phyloP scores from a whole-genome alignment of 2,329 filamentous ascomycete genomes.

The Penicillium vulpinum region DNA sequence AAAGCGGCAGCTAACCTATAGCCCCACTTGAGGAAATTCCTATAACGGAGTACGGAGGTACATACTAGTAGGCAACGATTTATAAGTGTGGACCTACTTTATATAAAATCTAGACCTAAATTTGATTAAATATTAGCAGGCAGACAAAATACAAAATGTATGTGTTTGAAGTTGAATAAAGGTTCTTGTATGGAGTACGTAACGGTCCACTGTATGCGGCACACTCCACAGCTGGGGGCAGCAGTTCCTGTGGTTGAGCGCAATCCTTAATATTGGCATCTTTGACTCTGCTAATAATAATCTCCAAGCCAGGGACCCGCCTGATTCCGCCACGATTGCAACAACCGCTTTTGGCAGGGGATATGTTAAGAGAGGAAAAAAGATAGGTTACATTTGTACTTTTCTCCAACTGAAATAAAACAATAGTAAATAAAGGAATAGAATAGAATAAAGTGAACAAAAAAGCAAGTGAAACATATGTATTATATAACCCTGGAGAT shows the following conservation, averaged over 20 bases:
- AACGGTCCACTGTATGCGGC: background rate
- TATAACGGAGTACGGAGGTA: background rate
- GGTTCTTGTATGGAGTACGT: no score
- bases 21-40: background rate
- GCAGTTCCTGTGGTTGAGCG: constrained; percentile 12
- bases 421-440: background rate
- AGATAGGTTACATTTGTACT: no score
- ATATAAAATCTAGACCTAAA: background rate
- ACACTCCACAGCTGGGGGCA: constrained; percentile 18
- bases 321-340: constrained; percentile 14
- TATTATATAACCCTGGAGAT: background rate
- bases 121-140: background rate
- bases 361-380: background rate
- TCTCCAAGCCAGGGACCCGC: constrained; percentile 13
- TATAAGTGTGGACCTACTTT: background rate
- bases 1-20: background rate
- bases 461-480: background rate
- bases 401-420: no score
- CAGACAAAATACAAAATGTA: background rate
- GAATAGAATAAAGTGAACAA: background rate
- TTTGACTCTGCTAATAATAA: background rate
- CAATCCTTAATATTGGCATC: background rate
- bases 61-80: background rate
- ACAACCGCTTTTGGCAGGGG: constrained; percentile 18
- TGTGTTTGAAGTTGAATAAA: no score